Conservation (phyloP, 2,329 filamentous ascomycete genomes). For the Fusarium papillatum region DNA sequence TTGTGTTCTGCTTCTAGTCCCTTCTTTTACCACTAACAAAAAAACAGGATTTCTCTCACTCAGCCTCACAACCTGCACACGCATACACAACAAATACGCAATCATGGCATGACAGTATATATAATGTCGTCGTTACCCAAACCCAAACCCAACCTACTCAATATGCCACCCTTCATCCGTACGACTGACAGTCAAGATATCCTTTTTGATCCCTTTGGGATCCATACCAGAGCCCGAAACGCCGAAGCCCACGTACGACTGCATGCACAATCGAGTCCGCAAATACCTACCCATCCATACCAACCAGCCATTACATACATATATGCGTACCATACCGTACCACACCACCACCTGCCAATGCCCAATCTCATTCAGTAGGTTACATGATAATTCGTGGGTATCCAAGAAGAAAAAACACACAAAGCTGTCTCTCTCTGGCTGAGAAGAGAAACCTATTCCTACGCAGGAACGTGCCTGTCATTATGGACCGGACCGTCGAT, state of each 20-base stretch:
- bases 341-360: slow-evolving; percentile 1
- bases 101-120: background rate
- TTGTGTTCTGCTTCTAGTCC: background rate
- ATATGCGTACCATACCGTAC: background rate
- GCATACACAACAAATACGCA: background rate
- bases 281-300: background rate
- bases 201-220: slow-evolving; percentile 13
- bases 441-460: background rate
- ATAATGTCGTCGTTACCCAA: slow-evolving; percentile 8
- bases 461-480: background rate
- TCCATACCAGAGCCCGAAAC: slow-evolving; percentile 17
- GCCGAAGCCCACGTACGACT: slow-evolving; percentile 19
- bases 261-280: slow-evolving; percentile 7
- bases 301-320: slow-evolving; percentile 26
- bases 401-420: slow-evolving; percentile 32
- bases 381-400: slow-evolving; percentile 36
- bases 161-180: background rate
- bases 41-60: background rate
- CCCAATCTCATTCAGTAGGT: slow-evolving; percentile 11
- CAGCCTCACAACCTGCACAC: background rate
- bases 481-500: background rate
- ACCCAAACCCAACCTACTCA: background rate
- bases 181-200: background rate
- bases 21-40: background rate
- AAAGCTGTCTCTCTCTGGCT: slow-evolving; percentile 3